A percentile compares a stretch with the other conserved stretches of the same genome.
Evolutionary conservation across 768 basidiomycete species (phyloP).

Genomic region (Termitomyces sp.): DNA sequence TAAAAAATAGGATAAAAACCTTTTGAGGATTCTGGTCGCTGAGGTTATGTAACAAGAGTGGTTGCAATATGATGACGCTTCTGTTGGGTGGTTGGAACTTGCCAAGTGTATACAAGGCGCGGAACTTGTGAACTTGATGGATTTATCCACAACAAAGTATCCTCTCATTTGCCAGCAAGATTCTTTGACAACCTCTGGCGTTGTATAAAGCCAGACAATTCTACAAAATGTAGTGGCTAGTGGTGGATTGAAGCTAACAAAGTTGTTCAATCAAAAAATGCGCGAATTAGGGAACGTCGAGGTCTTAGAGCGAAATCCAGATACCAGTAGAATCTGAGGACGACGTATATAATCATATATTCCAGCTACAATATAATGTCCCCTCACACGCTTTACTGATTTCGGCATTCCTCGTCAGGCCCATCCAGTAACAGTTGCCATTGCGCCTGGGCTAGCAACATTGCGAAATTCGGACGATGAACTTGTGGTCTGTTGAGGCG

Average conservation of each 20-base stretch:
- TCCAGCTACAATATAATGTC: not conserved
- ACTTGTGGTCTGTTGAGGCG: slow-evolving; percentile 25
- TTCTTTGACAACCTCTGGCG: slow-evolving; percentile 9
- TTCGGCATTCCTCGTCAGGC: slow-evolving; percentile 19
- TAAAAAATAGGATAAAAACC: slow-evolving; percentile 4
- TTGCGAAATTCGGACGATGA: slow-evolving; percentile 20
- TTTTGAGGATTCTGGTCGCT: slow-evolving; percentile 3
- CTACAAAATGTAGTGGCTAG: slow-evolving; percentile 9
- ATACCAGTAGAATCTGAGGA: not conserved
- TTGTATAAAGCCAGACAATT: slow-evolving; percentile 11
- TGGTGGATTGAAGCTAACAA: slow-evolving; percentile 7
- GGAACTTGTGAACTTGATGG: slow-evolving; percentile 13
- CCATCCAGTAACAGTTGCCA: slow-evolving; percentile 18
- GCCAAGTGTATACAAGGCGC: slow-evolving; percentile 9
- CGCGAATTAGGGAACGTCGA: not conserved
- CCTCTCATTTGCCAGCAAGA: slow-evolving; percentile 14
- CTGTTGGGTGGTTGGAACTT: slow-evolving; percentile 8
- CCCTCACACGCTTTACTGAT: slow-evolving; percentile 15
- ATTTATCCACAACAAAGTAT: slow-evolving; percentile 14
- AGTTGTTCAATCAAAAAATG: slow-evolving; percentile 11
- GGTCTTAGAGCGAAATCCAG: too few species aligned
- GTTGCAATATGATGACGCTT: slow-evolving; percentile 2
- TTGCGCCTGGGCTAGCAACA: slow-evolving; percentile 20
- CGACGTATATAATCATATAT: not conserved
- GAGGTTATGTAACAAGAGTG: not conserved